A percentile compares a stretch with the other conserved stretches of the same genome.
These are phyloP conservation scores for Fusarium sp. DNA, from an alignment of 2,329 filamentous ascomycete genomes.

Conservation along the genomic window DNA sequence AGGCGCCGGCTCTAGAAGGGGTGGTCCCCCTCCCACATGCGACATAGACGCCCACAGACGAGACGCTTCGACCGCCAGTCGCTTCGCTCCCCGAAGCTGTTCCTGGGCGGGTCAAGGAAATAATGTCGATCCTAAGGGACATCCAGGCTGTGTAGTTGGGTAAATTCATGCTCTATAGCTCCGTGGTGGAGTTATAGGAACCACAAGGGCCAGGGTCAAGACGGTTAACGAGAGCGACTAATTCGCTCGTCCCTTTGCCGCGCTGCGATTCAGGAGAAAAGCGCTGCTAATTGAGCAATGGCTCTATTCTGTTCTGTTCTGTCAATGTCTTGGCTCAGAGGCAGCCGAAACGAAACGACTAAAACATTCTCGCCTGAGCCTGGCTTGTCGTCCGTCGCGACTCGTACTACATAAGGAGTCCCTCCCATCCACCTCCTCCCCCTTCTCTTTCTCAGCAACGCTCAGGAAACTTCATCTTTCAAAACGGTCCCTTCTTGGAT, in stretches of 20 bases:
- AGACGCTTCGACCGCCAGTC: conserved; percentile 42
- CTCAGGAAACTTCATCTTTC: conserved; percentile 42
- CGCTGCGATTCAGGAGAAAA: conserved; percentile 38
- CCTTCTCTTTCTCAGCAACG: conserved; percentile 37
- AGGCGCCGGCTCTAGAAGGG: conserved; percentile 30
- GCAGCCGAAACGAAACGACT: conserved; percentile 41
- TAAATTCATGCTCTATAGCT: conserved; percentile 29
- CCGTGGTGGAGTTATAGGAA: conserved; percentile 16
- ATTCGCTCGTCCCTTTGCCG: conserved; percentile 34
- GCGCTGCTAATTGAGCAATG: conserved; percentile 6
- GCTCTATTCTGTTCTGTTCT: conserved; percentile 6
- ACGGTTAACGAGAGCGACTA: conserved; percentile 34
- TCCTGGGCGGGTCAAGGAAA: conserved; percentile 29
- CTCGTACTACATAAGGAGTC: conserved; percentile 41
- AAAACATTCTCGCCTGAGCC: conserved; percentile 33
- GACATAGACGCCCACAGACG: conserved; percentile 44
- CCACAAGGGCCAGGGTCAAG: background rate
- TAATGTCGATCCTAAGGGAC: conserved; percentile 27
- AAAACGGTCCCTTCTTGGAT: conserved; percentile 26
- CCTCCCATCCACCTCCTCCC: conserved; percentile 27
- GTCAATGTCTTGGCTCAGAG: conserved; percentile 27
- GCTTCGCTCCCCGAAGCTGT: conserved; percentile 23
- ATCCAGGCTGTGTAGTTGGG: conserved; percentile 17
- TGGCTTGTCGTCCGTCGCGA: conserved; percentile 1
- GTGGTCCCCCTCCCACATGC: conserved; percentile 33